Evolutionary conservation across 208 protist species (phyloP).

Genomic region (Trypanosoma theileri): DNA sequence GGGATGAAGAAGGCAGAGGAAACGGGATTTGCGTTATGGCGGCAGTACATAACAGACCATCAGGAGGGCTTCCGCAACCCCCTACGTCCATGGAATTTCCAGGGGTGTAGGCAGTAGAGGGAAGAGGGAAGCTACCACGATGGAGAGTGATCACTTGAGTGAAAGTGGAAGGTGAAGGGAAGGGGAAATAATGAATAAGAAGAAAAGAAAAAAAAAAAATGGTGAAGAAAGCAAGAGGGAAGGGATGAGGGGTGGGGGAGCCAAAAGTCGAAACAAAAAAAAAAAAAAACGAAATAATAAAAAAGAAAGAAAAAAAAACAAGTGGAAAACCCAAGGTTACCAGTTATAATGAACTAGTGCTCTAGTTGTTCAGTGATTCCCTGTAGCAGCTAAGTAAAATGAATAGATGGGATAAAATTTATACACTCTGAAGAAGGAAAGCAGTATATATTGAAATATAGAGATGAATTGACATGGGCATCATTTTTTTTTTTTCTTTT

Average conservation of each 20-base stretch:
- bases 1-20: not conserved
- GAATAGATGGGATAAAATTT: too few relatives aligned
- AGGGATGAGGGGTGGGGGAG: not conserved
- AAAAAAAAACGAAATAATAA: constrained; percentile 9
- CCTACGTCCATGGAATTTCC: constrained; percentile 31
- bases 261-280: not conserved
- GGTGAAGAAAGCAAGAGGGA: constrained; percentile 9
- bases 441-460: too few relatives aligned
- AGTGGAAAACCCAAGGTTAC: too few relatives aligned
- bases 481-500: not conserved
- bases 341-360: too few relatives aligned
- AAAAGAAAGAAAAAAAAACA: not conserved
- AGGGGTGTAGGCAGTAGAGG: not conserved
- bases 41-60: constrained; percentile 35
- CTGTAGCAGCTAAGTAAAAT: too few relatives aligned
- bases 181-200: not conserved
- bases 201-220: not conserved
- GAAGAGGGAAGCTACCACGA: not conserved
- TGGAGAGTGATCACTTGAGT: not conserved
- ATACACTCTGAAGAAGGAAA: too few relatives aligned
- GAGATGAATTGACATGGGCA: too few relatives aligned
- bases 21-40: constrained; percentile 44
- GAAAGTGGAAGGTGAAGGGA: not conserved
- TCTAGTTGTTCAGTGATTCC: too few relatives aligned
- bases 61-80: constrained; percentile 38